Base-by-base conservation (phyloP, 2,329 filamentous ascomycete species). In the Colletotrichum sp. region DNA sequence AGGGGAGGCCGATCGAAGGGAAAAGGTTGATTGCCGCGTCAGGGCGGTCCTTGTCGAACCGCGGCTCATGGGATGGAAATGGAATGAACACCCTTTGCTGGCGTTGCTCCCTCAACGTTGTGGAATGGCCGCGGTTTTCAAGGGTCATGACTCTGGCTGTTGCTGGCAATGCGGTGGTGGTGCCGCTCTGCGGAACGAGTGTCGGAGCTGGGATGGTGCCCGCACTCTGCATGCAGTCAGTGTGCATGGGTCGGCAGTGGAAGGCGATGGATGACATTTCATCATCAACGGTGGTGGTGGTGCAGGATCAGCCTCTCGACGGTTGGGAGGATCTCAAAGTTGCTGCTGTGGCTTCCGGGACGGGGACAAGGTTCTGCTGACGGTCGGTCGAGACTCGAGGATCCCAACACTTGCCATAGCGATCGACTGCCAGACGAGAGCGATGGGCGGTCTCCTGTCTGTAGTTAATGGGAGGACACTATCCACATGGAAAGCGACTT, bases 21-120 rank as follows among this genome's bases (percentile, higher is more conserved):
- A 55, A 43, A 65, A 60, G 71, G 59, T 60, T 74, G 21, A 61
- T 15, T 68, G 21, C 43, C 28, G 59, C 57, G 32, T 21, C 52
- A 69, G 64, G 59, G 64, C 18, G 48, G 48, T 59, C 65, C 70
- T 52, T 73, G 70, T 61, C 10, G 18, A 43, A 52, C 13, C 26
- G 43, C 43, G 39, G 73, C 57, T 67, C 63, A 73, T 73, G 73
- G 70, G 73, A 64, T 68, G 74, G 64, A 65, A 59, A 69, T 76
- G 74, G 64, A 76, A 76, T 68, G 74, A 76, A 76, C 70, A 69
- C 74, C 59, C 60, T 32, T 52, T 30, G 28, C 39, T 65, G 74
- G 24, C 32, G 65, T 52, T 76, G 74, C 74, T 76, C 59, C 57
- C 73, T 59, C 63, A 73, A 75, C 63, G 69, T 30, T 52, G 34